These are phyloP conservation scores for Trichoderma sp. DNA, from an alignment of 2,329 filamentous ascomycete genomes.

Conservation along the genomic window DNA sequence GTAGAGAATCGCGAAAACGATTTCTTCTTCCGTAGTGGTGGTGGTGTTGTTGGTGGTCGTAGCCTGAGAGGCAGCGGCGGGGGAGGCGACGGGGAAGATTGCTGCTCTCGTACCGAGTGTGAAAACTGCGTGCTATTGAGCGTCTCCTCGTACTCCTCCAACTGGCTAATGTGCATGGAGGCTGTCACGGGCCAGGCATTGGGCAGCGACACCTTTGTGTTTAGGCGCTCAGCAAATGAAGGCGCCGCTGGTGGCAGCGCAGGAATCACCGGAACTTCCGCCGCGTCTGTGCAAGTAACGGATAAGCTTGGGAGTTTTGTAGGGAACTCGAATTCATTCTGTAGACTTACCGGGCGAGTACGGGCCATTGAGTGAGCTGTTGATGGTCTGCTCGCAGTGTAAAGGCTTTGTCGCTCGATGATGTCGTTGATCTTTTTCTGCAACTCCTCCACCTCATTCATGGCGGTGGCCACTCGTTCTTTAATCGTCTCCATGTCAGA, in stretches of 20 bases:
- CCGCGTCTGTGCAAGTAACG: conserved; percentile 40
- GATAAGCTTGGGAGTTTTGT: conserved; percentile 19
- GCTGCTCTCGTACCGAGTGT: conserved; percentile 32
- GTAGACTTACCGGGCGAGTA: conserved; percentile 34
- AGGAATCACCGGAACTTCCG: conserved; percentile 58
- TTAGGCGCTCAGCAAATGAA: conserved; percentile 59
- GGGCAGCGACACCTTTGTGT: conserved; percentile 45
- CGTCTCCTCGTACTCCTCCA: conserved; percentile 34
- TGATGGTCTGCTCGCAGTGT: conserved; percentile 54
- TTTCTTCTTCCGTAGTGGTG: conserved; percentile 62
- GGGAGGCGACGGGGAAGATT: conserved; percentile 43
- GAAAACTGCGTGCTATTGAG: conserved; percentile 22
- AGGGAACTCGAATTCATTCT: not conserved
- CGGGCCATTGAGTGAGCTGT: conserved; percentile 47
- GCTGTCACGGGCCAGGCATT: conserved; percentile 38
- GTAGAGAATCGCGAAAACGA: conserved; percentile 63
- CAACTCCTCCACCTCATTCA: conserved; percentile 59
- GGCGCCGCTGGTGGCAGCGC: conserved; percentile 58
- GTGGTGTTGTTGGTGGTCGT: conserved; percentile 52
- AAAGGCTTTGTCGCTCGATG: conserved; percentile 62
- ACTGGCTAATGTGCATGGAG: conserved; percentile 36
- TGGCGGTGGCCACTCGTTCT: conserved; percentile 56
- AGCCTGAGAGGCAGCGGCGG: conserved; percentile 60
- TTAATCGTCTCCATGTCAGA: conserved; percentile 54
- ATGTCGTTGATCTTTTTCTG: conserved; percentile 62